Evolutionary conservation across 1,139 yeast genomes (phyloP).

Genomic region (Protomyces pachydermus): DNA sequence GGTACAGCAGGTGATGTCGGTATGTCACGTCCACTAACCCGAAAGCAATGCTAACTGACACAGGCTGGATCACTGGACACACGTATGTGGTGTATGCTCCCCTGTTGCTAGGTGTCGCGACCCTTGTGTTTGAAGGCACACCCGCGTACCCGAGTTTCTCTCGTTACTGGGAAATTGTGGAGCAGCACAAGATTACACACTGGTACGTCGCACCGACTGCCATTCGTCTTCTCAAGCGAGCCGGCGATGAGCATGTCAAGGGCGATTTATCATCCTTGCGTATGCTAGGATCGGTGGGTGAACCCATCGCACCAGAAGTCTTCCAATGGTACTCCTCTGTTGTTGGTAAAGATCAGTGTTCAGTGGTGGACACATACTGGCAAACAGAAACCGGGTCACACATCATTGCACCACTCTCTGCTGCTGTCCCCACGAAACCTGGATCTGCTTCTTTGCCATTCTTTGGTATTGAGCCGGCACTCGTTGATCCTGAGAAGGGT

Average conservation of each 20-base stretch:
- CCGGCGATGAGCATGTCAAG: constrained; percentile 84
- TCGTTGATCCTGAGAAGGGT: constrained; percentile 90
- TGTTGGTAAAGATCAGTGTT: constrained; percentile 83
- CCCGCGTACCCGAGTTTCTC: constrained; percentile 97
- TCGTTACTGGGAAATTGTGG: constrained; percentile 94
- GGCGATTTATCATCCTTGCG: constrained; percentile 87
- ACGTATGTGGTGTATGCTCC: constrained; percentile 96
- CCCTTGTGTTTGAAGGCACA: constrained; percentile 93
- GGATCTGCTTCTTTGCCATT: constrained; percentile 96
- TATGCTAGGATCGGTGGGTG: constrained; percentile 97
- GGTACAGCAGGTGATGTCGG: constrained; percentile 97
- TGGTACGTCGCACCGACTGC: constrained; percentile 99
- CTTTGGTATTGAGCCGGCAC: constrained; percentile 85
- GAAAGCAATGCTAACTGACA: no score
- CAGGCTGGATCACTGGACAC: constrained; percentile 96
- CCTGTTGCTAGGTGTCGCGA: constrained; percentile 77
- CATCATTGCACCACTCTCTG: constrained; percentile 91
- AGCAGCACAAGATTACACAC: constrained; percentile 88
- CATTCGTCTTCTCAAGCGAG: constrained; percentile 85
- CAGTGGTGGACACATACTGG: constrained; percentile 94
- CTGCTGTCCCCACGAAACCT: constrained; percentile 91
- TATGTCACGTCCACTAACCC: no score
- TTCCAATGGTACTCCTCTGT: constrained; percentile 98
- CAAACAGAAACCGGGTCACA: constrained; percentile 98
- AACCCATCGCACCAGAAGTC: constrained; percentile 95